Base-by-base conservation (phyloP, 345 rosid genomes). In the Laguncularia racemosa region DNA sequence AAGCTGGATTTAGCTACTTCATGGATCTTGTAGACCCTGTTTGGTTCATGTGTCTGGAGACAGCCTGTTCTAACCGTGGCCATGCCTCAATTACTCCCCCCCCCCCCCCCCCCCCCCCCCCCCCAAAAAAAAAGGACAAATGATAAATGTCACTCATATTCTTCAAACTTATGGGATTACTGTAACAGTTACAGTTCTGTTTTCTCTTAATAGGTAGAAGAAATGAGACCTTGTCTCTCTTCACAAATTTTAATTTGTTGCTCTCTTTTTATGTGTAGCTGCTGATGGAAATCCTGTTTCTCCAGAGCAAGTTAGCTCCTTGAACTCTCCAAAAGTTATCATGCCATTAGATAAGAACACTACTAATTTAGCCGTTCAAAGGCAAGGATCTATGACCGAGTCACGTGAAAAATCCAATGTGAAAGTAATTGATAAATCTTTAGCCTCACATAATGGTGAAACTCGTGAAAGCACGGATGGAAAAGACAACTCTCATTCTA, bases 261-360 rank as follows among this genome's bases (percentile, higher is more conserved):
- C 18, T 51, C 55, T 21, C 46, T 45, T 45, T 56, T 49, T 65
- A 59, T 73, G 64, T 64, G 61, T 81, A 82, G 88, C 87, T 61
- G 57, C 83, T 61, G 85, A 83, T 57, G 91, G 87, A 70, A 85
- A 75, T 68, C 78, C 78, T 47, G 70, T 82, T 71, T 69, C 84
- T 61, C 59, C 74, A 50, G 71, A 73, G 60, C 77, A 65, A 48
- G 61, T 58, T 52, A 77, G 65, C 43, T 69, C 95, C 52, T 65
- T 69, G 60, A 76, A 52, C 69, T 71, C 80, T 65, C 66, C 83
- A 17, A 76, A 84, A 71, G 60, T 60, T 44, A 58, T 57, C 45
- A 50, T 52, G 49, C 67, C 80, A 1, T 43, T 66, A 58, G 84
- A 75, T 64, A 52, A 53, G 52, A 79, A 76, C 64, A 62, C 17